These are phyloP conservation scores for Ichthyophthirius multifiliis DNA, from an alignment of 169 alveolate genomes.

Conservation along the genomic window DNA sequence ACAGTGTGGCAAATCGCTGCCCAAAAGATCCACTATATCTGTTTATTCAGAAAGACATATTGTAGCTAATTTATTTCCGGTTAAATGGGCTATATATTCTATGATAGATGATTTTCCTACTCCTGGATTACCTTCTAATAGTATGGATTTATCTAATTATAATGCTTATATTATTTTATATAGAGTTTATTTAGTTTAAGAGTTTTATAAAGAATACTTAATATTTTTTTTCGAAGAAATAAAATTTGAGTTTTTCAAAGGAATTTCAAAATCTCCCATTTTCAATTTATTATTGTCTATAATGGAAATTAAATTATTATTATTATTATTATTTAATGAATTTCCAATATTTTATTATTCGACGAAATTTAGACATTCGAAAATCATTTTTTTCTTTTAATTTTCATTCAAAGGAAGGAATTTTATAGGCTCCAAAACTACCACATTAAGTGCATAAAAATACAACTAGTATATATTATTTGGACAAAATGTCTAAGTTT, in stretches of 20 bases:
- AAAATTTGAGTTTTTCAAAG: neutral
- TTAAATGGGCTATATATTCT: conserved; percentile 35
- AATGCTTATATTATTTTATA: conserved; percentile 90
- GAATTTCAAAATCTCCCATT: neutral
- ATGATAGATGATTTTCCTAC: conserved; percentile 98
- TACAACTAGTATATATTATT: neutral
- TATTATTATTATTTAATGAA: too few relatives aligned
- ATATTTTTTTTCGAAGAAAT: conserved; percentile 26
- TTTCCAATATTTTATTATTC: too few relatives aligned
- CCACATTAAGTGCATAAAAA: neutral
- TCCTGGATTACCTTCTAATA: conserved; percentile 99
- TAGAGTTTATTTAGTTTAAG: conserved; percentile 87
- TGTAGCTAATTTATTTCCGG: conserved; percentile 7
- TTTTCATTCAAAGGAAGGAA: neutral
- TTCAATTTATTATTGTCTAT: too few relatives aligned
- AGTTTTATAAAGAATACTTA: conserved; percentile 87
- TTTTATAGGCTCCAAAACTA: neutral
- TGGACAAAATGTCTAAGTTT: neutral
- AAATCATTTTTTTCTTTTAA: neutral
- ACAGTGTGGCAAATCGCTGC: conserved; percentile 62
- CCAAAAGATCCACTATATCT: conserved; percentile 62
- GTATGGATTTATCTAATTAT: conserved; percentile 88
- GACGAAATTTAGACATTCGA: too few relatives aligned
- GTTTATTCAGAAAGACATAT: conserved; percentile 48
- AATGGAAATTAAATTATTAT: too few relatives aligned